These are phyloP conservation scores for Aspergillus affinis DNA, from an alignment of 495 filamentous ascomycete genomes.

Conservation along the genomic window DNA sequence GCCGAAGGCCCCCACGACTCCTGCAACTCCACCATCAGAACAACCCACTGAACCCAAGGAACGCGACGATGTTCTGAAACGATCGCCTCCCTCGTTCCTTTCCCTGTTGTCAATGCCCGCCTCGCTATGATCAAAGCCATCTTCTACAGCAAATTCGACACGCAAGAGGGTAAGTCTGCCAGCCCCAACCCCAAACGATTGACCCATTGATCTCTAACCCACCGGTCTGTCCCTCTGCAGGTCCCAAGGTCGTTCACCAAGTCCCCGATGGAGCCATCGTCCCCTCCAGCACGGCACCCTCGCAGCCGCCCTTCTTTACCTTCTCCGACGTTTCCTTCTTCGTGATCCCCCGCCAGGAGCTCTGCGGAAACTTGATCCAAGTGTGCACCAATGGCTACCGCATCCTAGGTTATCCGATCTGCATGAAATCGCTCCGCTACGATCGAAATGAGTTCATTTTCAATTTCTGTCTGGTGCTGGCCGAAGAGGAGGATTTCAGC, in stretches of 20 bases:
- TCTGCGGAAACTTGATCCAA: constrained; percentile 80
- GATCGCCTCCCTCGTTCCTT: neutral
- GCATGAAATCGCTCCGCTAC: constrained; percentile 73
- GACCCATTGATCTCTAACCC: constrained; percentile 12
- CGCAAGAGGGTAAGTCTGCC: constrained; percentile 67
- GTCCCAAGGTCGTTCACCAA: constrained; percentile 66
- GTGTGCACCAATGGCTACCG: constrained; percentile 74
- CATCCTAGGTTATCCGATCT: constrained; percentile 86
- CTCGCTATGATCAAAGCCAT: constrained; percentile 79
- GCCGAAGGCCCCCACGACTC: neutral
- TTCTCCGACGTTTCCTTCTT: constrained; percentile 82
- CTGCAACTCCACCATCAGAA: neutral
- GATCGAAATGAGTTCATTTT: constrained; percentile 96
- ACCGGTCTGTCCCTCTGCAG: constrained; percentile 41
- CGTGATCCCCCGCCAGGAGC: constrained; percentile 88
- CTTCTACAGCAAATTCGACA: constrained; percentile 93
- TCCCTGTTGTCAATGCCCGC: neutral
- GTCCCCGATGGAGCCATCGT: constrained; percentile 70
- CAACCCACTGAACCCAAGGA: neutral
- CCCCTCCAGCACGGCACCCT: constrained; percentile 49
- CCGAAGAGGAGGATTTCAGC: constrained; percentile 64
- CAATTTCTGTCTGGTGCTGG: constrained; percentile 88
- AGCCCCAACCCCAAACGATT: neutral
- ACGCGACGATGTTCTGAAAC: neutral
- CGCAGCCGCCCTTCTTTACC: constrained; percentile 68